Base-by-base conservation (phyloP, 2,329 filamentous ascomycete genomes). In the Stagonosporopsis chrysanthemi region DNA sequence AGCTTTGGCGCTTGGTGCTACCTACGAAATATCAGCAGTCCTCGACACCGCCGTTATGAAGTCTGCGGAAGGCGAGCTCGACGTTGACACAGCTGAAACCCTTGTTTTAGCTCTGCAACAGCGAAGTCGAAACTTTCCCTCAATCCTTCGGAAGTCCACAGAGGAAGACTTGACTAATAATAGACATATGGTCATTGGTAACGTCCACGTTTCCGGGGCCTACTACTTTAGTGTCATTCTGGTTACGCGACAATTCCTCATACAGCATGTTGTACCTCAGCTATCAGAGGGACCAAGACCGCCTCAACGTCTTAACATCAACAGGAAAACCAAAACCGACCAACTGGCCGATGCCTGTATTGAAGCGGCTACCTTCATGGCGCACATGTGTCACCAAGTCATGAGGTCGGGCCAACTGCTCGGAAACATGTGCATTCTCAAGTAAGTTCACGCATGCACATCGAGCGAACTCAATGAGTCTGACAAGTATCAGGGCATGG, bases 151-250 rank as follows among this genome's bases (percentile, higher is more conserved):
- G 15, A 66, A 40, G 6, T 46, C 53, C 19, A 58, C 47, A 57
- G 9, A 56, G 57, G 33, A 65, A 60, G 35, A 55, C 26, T 33
- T 64, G 24, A 33, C 66, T 44, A 40, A 63, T 61, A 44, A 63
- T 61, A 43, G 60, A 26, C 72, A 77, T 17, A 76, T 74, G 0
- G 77, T 79, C 2, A 78, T 84, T 24, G 81, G 80, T 0, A 84
- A 79, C 23, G 75, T 85, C 1, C 83, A 86, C 52, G 79, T 87
- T 6, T 82, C 83, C 0, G 86, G 84, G 54, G 73, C 82, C 0
- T 87, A 87, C 62, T 86, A 87, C 61, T 84, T 86, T 52, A 82
- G 83, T 0, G 82, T 86, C 0, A 86, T 84, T 19, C 67, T 86
- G 0, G 82, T 83, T 2, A 86, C 84, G 0, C 76, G 84, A 1